These are phyloP conservation scores for Dioscorea cayenensis DNA, from an alignment of 116 monocot genomes.

Conservation along the genomic window DNA sequence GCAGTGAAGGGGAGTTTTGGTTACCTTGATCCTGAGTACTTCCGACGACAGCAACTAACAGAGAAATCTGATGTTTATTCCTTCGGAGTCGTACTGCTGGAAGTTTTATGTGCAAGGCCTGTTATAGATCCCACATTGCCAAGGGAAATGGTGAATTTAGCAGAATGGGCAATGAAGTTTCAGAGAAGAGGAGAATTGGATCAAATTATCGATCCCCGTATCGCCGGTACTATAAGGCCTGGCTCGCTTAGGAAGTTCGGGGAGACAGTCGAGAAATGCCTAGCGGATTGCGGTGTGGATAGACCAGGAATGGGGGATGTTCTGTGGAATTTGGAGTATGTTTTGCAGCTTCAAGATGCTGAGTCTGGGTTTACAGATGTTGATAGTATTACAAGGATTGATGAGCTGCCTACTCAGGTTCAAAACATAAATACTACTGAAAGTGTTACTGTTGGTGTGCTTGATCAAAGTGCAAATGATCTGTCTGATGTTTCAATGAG, in stretches of 20 bases:
- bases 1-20: constrained; percentile 14
- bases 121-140: constrained; percentile 12
- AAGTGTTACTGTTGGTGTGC: neutral
- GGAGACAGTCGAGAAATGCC: constrained; percentile 13
- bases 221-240: neutral
- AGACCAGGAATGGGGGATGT: constrained; percentile 17
- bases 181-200: constrained; percentile 12
- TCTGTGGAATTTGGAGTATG: constrained; percentile 20
- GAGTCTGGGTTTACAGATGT: constrained; percentile 7
- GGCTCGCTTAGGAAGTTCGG: constrained; percentile 8
- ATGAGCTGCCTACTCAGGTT: constrained; percentile 26
- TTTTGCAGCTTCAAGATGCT: constrained; percentile 16
- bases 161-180: constrained; percentile 15
- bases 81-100: constrained; percentile 13
- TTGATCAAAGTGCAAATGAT: constrained; percentile 11
- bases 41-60: constrained; percentile 9
- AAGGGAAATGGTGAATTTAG: constrained; percentile 12
- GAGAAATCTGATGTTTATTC: constrained; percentile 17
- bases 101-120: constrained; percentile 10
- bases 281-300: constrained; percentile 6
- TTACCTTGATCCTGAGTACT: constrained; percentile 16
- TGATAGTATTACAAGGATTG: constrained; percentile 33
- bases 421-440: constrained; percentile 13
- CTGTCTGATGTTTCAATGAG: constrained; percentile 57
- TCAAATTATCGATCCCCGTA: neutral